Base-by-base conservation (phyloP, 164 flowering plant species). In the Vitis amurensis region DNA sequence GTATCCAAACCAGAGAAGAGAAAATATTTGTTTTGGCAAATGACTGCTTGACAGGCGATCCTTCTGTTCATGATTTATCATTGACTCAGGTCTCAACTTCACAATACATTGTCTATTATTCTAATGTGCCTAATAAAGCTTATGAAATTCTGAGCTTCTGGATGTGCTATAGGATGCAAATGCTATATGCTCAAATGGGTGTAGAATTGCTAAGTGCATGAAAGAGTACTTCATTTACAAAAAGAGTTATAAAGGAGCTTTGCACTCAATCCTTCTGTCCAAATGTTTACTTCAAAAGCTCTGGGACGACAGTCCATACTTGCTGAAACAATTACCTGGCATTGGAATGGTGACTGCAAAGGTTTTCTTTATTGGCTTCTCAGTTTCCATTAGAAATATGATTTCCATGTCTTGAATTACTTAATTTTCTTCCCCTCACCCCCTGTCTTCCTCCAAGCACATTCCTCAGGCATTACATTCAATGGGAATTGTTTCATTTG, bases 311-410 rank as follows among this genome's bases (percentile, higher is more conserved):
- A 90, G 99, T 73, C 92, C 90, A 55, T 96, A 87, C 82, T 77
- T 91, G 87, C 86, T 96, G 81, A 93, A 88, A 82, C 99, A 96
- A 77, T 79, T 93, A 70, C 91, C 94, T 51, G 99, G 98, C 71
- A 91, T 96, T 70, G 99, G 99, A 59, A 87, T 91, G 93, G 97
- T 96, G 84, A 96, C 98, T 56, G 97, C 99, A 56, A 96, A 93
- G 98, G 99, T 95, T 62, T 60, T 61, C 12, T 37, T 65, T 19
- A 47, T 61, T 55, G 27, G 9, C 50, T 44, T 71, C 64, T 55
- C 3, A 27, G 58, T 62, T 5, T 49, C 49, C 44, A 67, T 73
- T 13, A 37, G 50, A 47, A 52, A 63, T 15, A 7, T 50, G 48
- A 57, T 61, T 57, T 27, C 56, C 60, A 37, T 49, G 8, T 62